A percentile compares a stretch with the other conserved stretches of the same genome.
These are phyloP conservation scores for Paramecium primaurelia DNA, from an alignment of 73 alveolate genomes.

Conservation along the genomic window DNA sequence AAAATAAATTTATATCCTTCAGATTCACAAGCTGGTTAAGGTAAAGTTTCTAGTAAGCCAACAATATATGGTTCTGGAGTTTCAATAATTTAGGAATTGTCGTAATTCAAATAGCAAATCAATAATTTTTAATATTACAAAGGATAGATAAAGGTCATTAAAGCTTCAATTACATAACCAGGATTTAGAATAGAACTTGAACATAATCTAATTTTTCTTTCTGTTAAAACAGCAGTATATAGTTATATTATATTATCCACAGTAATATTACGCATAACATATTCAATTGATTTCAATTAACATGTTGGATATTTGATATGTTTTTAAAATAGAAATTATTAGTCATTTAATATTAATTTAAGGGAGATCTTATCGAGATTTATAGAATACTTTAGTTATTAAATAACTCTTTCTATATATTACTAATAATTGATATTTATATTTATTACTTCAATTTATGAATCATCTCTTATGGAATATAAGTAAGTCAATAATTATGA, in stretches of 20 bases:
- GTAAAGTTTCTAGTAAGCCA: not conserved
- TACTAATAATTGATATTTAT: not conserved
- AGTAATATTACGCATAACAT: not conserved
- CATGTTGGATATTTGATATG: not conserved
- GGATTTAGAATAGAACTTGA: not conserved
- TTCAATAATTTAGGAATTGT: not conserved
- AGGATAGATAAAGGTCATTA: not conserved
- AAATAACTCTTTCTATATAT: not conserved
- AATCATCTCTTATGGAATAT: not conserved
- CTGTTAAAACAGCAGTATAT: not conserved
- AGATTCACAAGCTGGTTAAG: constrained; percentile 4
- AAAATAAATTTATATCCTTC: not conserved
- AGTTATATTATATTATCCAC: not conserved
- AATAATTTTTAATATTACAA: not conserved
- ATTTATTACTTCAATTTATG: not conserved
- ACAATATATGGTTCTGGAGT: not conserved
- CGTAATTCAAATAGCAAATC: not conserved
- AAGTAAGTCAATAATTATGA: not conserved
- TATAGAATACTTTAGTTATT: not conserved
- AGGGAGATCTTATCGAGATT: not conserved
- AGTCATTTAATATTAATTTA: not conserved
- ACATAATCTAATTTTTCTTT: not conserved
- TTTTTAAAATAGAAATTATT: not conserved
- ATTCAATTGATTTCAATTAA: not conserved
- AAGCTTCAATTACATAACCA: not conserved